Conservation (phyloP, 108 stramenopile species). For the Phaeodactylum tricornutum region DNA sequence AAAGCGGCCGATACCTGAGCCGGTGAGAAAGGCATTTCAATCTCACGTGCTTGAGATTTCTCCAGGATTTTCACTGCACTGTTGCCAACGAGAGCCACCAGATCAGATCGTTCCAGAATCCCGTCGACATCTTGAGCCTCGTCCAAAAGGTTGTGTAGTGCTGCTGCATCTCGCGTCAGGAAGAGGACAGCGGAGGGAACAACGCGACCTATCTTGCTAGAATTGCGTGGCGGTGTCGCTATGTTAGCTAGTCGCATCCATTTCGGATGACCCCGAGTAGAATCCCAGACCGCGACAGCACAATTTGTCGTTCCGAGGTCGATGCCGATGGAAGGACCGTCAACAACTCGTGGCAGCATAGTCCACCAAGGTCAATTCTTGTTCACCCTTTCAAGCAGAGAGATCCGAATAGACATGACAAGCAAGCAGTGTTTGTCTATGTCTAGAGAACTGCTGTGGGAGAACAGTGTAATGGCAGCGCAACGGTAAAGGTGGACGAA, state of each 20-base stretch:
- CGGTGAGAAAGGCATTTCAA: neutral
- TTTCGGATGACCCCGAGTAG: constrained; percentile 48
- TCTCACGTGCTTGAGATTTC: neutral
- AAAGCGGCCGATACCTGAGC: neutral
- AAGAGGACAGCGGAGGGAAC: constrained; percentile 38
- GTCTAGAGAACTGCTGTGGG: too few species aligned
- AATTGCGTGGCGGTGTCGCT: neutral
- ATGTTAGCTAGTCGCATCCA: constrained; percentile 38
- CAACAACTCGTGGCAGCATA: neutral
- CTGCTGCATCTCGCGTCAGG: constrained; percentile 1
- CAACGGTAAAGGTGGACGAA: too few species aligned
- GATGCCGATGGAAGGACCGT: constrained; percentile 70
- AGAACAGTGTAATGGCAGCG: too few species aligned
- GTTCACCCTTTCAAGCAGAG: too few species aligned
- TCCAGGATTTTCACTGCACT: neutral
- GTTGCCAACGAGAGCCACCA: neutral
- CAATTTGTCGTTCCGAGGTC: constrained; percentile 81
- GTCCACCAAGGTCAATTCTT: too few species aligned
- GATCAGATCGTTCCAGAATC: neutral
- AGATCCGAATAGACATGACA: too few species aligned
- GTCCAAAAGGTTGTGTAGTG: neutral
- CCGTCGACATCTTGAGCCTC: neutral
- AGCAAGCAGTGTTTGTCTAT: too few species aligned
- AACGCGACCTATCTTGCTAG: constrained; percentile 29
- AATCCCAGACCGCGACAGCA: constrained; percentile 67